These are phyloP conservation scores for Fraxinus pennsylvanica DNA, from an alignment of 257 asterid genomes.

Conservation along the genomic window DNA sequence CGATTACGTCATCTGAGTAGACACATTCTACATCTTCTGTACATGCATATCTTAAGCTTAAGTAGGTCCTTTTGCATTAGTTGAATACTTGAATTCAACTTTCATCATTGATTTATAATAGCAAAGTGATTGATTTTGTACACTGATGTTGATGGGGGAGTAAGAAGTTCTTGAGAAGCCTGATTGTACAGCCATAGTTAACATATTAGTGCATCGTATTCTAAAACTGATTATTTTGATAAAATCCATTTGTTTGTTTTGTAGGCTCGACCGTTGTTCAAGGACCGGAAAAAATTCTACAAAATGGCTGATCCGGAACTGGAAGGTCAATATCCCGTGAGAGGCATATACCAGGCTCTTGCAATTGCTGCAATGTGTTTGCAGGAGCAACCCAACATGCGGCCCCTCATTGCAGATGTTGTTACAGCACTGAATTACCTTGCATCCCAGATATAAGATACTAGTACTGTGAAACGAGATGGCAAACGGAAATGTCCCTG, in stretches of 20 bases:
- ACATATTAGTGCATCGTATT: background rate
- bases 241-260: slow-evolving; percentile 18
- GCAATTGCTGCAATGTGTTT: background rate
- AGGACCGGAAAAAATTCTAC: background rate
- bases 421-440: slow-evolving; percentile 8
- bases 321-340: background rate
- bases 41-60: background rate
- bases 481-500: background rate
- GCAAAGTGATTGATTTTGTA: background rate
- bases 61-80: background rate
- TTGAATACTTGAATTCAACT: background rate
- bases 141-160: background rate
- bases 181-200: background rate
- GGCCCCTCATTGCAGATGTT: background rate
- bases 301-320: background rate
- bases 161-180: background rate
- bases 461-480: background rate
- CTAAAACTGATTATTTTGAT: background rate
- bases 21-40: background rate
- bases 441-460: background rate
- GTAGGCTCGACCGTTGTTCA: background rate
- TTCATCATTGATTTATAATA: background rate
- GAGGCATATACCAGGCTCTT: background rate
- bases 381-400: slow-evolving; percentile 5
- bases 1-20: background rate